A percentile compares a stretch with the other conserved stretches of the same genome.
Evolutionary conservation across 2,329 filamentous ascomycete genomes (phyloP).

Genomic region (Ophiostoma fasciatum): DNA sequence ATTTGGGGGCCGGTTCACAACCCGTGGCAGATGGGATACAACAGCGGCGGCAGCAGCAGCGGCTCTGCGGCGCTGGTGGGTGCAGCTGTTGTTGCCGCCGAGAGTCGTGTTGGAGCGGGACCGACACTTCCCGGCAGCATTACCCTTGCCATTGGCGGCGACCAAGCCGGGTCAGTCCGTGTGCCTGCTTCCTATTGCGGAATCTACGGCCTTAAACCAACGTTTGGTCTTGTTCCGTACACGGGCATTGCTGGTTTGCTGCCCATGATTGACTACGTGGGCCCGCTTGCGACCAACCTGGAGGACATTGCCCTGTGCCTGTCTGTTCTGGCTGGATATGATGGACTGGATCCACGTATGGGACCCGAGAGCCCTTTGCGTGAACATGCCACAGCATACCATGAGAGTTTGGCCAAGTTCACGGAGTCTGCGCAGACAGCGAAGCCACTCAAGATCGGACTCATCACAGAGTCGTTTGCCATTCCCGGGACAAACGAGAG

Average conservation of each 20-base stretch:
- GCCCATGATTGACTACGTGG: slow-evolving; percentile 27
- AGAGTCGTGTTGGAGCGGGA: too few species aligned
- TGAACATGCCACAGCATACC: slow-evolving; percentile 18
- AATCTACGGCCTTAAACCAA: slow-evolving; percentile 31
- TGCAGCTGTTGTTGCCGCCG: too few species aligned
- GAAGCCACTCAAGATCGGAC: slow-evolving; percentile 25
- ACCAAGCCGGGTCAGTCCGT: slow-evolving; percentile 60
- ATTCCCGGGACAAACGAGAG: slow-evolving; percentile 14
- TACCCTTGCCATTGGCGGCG: slow-evolving; percentile 44
- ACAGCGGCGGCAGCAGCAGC: slow-evolving; percentile 62
- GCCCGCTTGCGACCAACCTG: slow-evolving; percentile 27
- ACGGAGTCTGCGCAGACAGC: slow-evolving; percentile 25
- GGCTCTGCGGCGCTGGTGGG: slow-evolving; percentile 39
- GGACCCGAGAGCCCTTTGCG: slow-evolving; percentile 23
- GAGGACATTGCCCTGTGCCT: slow-evolving; percentile 26
- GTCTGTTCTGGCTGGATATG: slow-evolving; percentile 25
- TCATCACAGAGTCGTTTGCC: slow-evolving; percentile 30
- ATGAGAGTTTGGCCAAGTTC: slow-evolving; percentile 13
- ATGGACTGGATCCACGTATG: slow-evolving; percentile 30
- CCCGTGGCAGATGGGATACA: slow-evolving; percentile 57
- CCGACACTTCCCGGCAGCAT: too few species aligned
- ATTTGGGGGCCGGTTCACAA: slow-evolving; percentile 61
- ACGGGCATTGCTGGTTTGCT: slow-evolving; percentile 27
- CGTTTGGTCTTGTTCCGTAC: slow-evolving; percentile 33
- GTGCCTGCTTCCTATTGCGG: slow-evolving; percentile 32